A percentile compares a stretch with the other conserved stretches of the same genome.
phyloP scores from a whole-genome alignment of 164 flowering plant species.

The Dillenia turbinata region DNA sequence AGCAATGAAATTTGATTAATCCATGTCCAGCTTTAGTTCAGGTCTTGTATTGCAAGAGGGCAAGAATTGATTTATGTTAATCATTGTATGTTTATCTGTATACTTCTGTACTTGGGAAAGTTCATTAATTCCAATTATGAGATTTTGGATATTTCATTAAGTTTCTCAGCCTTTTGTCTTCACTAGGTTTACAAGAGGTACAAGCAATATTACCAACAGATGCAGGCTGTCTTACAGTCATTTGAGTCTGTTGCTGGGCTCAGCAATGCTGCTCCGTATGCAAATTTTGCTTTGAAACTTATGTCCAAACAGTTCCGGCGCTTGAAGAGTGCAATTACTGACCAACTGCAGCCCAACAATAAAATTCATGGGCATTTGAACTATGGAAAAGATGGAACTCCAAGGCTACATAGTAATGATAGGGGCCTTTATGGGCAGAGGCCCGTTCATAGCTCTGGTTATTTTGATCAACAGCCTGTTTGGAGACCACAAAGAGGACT shows the following conservation, averaged over 20 bases:
- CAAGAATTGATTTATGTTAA: too few relatives aligned
- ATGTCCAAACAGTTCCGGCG: constrained; percentile 67
- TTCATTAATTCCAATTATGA: too few relatives aligned
- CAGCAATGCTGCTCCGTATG: constrained; percentile 70
- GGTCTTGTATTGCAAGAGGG: too few relatives aligned
- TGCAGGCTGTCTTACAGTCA: constrained; percentile 67
- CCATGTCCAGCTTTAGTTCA: too few relatives aligned
- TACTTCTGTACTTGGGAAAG: too few relatives aligned
- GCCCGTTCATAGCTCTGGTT: constrained; percentile 31
- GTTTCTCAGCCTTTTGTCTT: background rate
- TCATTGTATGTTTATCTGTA: too few relatives aligned
- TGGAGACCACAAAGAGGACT: constrained; percentile 95
- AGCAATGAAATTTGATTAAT: too few relatives aligned
- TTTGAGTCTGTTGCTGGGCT: constrained; percentile 86
- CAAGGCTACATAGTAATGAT: constrained; percentile 24
- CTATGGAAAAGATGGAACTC: constrained; percentile 26
- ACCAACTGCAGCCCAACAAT: constrained; percentile 51
- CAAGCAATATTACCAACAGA: constrained; percentile 74
- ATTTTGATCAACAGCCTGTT: constrained; percentile 55
- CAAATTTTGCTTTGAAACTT: constrained; percentile 52
- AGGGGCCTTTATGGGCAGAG: constrained; percentile 31
- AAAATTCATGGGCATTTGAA: constrained; percentile 27
- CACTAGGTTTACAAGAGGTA: constrained; percentile 68
- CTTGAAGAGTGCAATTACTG: constrained; percentile 65
- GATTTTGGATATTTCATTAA: too few relatives aligned